Evolutionary conservation across 805 yeast genomes (phyloP), one percentile per base, ranked within the genome.

Genomic region (Wickerhamiella bombiphila): DNA sequence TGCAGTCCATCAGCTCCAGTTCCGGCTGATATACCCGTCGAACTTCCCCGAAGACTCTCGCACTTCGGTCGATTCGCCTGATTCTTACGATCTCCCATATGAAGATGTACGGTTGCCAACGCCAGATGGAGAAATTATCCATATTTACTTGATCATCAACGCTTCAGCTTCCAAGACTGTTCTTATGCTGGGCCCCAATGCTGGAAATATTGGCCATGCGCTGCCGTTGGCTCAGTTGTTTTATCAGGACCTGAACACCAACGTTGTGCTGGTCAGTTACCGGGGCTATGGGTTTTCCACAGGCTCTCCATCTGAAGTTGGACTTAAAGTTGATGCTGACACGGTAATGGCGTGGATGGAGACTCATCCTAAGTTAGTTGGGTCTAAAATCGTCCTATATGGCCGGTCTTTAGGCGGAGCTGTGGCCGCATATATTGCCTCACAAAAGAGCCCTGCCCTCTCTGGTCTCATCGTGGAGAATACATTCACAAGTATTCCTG

Each of bases 381-480:
- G 63, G 35, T 65, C 78, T 1, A 60, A 74, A 8, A 43, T 86
- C 2, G 60, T 82, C 1, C 62, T 85, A 7, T 85, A 85, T 53
- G 97, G 97, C 2, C 66, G 96, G 35, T 81, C 94, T 7, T 61
- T 88, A 9, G 98, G 98, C 25, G 97, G 97, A 3, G 98, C 97
- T 0, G 94, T 81, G 25, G 83, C 93, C 5, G 70, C 85, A 15
- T 80, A 83, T 58, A 69, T 83, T 37, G 85, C 91, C 0, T 65
- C 82, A 2, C 43, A 50, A 11, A 43, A 54, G 2, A 66, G 65
- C 17, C 69, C 66, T 49, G 49, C 57, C 1, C 61, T 82, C 11
- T 65, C 66, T 38, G 94, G 78, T 1, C 48, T 86, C 7, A 68
- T 91, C 2, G 56, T 88, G 25, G 98, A 88, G 51, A 88, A 88